A percentile compares a stretch with the other conserved stretches of the same genome.
Evolutionary conservation across 495 filamentous ascomycete genomes (phyloP).

Genomic region (Trichocladium antarcticum): DNA sequence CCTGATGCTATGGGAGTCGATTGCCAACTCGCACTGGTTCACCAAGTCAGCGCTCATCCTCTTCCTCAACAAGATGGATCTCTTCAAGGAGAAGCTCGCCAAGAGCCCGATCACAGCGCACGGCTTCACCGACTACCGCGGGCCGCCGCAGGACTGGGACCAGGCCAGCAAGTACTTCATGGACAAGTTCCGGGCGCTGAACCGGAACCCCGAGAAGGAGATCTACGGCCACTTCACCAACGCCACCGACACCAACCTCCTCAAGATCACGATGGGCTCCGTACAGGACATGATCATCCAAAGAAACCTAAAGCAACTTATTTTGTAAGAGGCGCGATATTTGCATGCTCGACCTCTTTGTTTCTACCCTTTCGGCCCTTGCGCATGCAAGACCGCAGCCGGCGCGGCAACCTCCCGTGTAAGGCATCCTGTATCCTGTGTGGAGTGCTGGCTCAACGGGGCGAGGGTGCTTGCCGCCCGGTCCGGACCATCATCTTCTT

Average conservation of each 20-base stretch:
- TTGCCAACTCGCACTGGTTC: conserved; percentile 97
- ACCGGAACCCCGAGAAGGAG: conserved; percentile 74
- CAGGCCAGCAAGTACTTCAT: conserved; percentile 74
- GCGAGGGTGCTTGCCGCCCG: background rate
- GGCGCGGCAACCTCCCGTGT: background rate
- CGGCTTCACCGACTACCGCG: conserved; percentile 80
- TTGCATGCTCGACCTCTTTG: background rate
- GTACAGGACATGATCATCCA: conserved; percentile 99
- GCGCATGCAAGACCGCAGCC: background rate
- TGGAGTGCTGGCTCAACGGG: background rate
- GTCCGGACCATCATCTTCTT: background rate
- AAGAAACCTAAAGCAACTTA: conserved; percentile 86
- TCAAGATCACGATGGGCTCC: conserved; percentile 94
- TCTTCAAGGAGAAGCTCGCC: conserved; percentile 82
- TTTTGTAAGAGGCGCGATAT: conserved; percentile 55
- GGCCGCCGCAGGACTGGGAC: conserved; percentile 41
- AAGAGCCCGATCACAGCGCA: conserved; percentile 74
- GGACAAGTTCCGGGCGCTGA: conserved; percentile 77
- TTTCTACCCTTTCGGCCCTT: background rate
- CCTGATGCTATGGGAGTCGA: conserved; percentile 93
- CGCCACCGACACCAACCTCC: conserved; percentile 85
- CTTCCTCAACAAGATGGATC: conserved; percentile 98
- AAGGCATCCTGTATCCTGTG: conserved; percentile 3
- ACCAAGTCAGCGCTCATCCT: conserved; percentile 90
- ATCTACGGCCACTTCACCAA: conserved; percentile 93